Evolutionary conservation across 2,329 filamentous ascomycete species (phyloP).

Genomic region (Sporothrix inflata): DNA sequence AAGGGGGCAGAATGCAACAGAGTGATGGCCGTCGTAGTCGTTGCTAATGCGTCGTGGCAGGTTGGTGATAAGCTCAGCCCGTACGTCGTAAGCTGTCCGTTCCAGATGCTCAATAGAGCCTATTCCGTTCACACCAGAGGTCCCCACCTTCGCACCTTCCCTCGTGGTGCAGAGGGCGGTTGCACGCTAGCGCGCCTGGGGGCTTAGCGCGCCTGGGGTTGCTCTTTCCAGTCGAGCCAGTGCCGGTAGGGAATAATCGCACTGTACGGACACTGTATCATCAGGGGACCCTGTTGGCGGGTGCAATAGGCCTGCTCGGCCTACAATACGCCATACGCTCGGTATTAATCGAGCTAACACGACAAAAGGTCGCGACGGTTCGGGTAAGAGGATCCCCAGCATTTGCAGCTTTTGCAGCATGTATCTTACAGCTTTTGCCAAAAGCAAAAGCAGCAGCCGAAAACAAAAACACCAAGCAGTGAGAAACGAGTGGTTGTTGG

Average conservation of each 20-base stretch:
- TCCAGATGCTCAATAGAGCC: slow-evolving; percentile 29
- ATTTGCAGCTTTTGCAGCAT: not conserved
- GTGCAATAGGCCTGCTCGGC: slow-evolving; percentile 5
- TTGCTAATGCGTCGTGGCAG: not conserved
- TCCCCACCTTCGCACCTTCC: slow-evolving; percentile 16
- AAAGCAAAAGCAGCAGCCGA: not conserved
- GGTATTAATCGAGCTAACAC: slow-evolving; percentile 19
- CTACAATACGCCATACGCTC: slow-evolving; percentile 2
- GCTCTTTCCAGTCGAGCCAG: not conserved
- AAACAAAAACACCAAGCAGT: not conserved
- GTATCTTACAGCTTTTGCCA: not conserved
- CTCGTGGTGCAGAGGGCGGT: not conserved
- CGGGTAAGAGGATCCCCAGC: slow-evolving; percentile 16
- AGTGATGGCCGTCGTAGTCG: not conserved
- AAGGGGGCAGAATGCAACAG: not conserved
- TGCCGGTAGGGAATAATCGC: not conserved
- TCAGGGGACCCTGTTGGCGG: not conserved
- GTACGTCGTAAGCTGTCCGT: slow-evolving; percentile 10
- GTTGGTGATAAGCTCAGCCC: slow-evolving; percentile 21
- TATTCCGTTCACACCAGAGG: slow-evolving; percentile 23
- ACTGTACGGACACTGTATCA: slow-evolving; percentile 27
- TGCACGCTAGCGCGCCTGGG: slow-evolving; percentile 4
- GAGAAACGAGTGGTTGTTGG: not conserved
- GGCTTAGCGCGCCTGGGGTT: not conserved
- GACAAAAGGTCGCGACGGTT: slow-evolving; percentile 17